Evolutionary conservation across 257 asterid species (phyloP).

Genomic region (Salvia splendens): DNA sequence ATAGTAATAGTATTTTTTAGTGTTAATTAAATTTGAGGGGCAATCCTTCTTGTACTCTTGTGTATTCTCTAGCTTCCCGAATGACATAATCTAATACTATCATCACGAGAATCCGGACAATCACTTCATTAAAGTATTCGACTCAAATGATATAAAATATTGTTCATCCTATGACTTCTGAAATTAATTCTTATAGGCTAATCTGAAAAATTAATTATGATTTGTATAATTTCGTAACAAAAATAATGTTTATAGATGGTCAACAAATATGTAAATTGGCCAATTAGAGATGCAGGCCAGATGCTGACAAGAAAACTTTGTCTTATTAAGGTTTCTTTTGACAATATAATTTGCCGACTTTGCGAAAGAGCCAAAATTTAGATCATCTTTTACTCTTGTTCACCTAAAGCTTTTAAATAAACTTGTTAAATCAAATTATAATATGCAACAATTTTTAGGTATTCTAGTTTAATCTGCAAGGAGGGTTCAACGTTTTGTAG

Average conservation of each 20-base stretch:
- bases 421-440: background rate
- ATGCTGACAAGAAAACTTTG: slow-evolving; percentile 21
- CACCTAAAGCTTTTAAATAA: slow-evolving; percentile 5
- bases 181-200: background rate
- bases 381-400: background rate
- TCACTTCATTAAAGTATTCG: slow-evolving; percentile 4
- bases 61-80: too few species aligned
- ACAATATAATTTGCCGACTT: slow-evolving; percentile 23
- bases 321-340: background rate
- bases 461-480: background rate
- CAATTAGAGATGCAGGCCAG: slow-evolving; percentile 16
- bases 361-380: background rate
- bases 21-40: background rate
- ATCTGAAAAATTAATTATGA: background rate
- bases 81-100: background rate
- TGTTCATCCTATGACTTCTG: background rate
- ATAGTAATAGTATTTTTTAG: too few species aligned
- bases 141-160: background rate
- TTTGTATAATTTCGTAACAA: background rate
- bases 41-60: background rate
- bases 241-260: background rate
- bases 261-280: background rate
- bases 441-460: background rate
- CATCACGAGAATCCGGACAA: background rate
- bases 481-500: background rate